Evolutionary conservation across 2,329 filamentous ascomycete species (phyloP).

Genomic region (Colletotrichum sansevieriae): DNA sequence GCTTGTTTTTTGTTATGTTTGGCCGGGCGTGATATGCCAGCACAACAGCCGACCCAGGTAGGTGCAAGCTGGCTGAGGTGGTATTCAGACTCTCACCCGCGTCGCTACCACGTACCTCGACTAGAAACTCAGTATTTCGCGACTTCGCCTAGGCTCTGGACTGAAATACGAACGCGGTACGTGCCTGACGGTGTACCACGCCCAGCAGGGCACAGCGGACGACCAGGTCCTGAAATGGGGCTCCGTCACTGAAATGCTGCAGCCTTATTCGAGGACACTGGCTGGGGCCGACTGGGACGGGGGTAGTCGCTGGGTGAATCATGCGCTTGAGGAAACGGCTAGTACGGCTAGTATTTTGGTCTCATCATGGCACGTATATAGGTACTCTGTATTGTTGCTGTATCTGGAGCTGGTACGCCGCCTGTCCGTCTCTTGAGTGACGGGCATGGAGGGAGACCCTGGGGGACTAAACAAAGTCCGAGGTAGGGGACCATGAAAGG

Average conservation of each 20-base stretch:
- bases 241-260: slow-evolving; percentile 25
- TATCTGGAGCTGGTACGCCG: no score
- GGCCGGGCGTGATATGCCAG: slow-evolving; percentile 33
- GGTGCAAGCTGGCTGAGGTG: slow-evolving; percentile 27
- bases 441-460: slow-evolving; percentile 34
- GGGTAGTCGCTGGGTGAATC: slow-evolving; percentile 36
- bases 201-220: slow-evolving; percentile 27
- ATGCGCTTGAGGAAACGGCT: slow-evolving; percentile 34
- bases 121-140: neutral
- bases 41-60: slow-evolving; percentile 23
- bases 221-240: slow-evolving; percentile 30
- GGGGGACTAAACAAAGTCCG: slow-evolving; percentile 10
- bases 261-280: slow-evolving; percentile 40
- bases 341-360: slow-evolving; percentile 24
- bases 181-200: slow-evolving; percentile 35
- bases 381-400: no score
- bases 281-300: slow-evolving; percentile 10
- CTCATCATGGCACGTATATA: slow-evolving; percentile 18
- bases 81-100: slow-evolving; percentile 12
- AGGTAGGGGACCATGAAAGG: slow-evolving; percentile 20
- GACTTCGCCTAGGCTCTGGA: neutral
- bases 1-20: slow-evolving; percentile 33
- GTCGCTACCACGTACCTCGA: slow-evolving; percentile 8
- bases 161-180: slow-evolving; percentile 13
- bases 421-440: neutral